Evolutionary conservation across 2,329 filamentous ascomycete species (phyloP).

Genomic region (Pseudogymnoascus sp.): DNA sequence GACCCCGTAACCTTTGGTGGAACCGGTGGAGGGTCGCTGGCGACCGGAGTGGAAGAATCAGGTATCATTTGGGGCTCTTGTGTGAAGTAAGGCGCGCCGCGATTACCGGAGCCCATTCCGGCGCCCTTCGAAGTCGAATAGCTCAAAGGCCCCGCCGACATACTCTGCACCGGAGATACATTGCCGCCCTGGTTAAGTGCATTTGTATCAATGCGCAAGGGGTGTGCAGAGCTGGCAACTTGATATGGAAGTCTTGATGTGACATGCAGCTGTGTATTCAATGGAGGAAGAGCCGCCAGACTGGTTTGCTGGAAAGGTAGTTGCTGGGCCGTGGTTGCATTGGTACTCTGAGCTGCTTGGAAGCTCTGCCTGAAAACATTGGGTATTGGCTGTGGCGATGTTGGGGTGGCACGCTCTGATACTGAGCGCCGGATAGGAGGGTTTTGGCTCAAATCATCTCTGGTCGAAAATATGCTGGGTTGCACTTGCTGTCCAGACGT

Average conservation of each 20-base stretch:
- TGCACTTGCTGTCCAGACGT: background rate
- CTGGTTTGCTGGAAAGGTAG: background rate
- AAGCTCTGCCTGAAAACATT: background rate
- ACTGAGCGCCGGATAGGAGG: background rate
- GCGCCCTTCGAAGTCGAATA: background rate
- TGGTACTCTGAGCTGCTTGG: background rate
- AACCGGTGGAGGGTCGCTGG: background rate
- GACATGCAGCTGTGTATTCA: background rate
- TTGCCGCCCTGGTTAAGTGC: background rate
- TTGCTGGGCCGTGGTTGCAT: background rate
- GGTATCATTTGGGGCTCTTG: background rate
- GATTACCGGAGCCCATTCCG: background rate
- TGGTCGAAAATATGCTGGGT: background rate
- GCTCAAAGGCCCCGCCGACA: background rate
- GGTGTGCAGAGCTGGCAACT: background rate
- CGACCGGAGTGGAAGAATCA: background rate
- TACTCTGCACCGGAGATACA: background rate
- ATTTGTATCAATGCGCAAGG: background rate
- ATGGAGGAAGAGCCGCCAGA: background rate
- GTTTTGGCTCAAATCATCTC: background rate
- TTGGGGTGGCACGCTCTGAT: background rate
- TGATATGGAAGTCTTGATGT: background rate
- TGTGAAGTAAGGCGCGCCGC: background rate
- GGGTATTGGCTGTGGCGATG: conserved; percentile 2
- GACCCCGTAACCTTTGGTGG: background rate